Base-by-base conservation (phyloP, 257 asterid genomes). In the Mentha longifolia region DNA sequence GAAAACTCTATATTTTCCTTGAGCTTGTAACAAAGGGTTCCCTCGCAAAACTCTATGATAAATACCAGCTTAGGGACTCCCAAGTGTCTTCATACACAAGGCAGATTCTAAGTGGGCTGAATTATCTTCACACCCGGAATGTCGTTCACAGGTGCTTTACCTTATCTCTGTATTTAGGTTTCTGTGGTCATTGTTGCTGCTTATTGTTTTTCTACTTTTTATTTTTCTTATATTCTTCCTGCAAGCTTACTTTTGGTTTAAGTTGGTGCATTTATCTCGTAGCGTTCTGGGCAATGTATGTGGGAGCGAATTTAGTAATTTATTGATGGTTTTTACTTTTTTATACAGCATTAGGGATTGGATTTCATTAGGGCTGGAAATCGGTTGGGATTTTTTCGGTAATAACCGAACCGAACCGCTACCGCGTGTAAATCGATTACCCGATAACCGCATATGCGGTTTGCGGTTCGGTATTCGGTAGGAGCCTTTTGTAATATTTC, bases 1-100 rank as follows among this genome's bases (percentile, higher is more conserved):
- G 73, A 19, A 86, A 81, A 76, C 84, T 86, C 61, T 86, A 86
- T 74, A 86, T 86, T 58, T 83, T 83, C 81, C 91, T 86, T 50
- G 88, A 86, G 85, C 85, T 86, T 55, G 79, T 86, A 58, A 76
- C 85, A 54, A 83, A 86, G 78, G 91, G 91, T 35, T 86, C 91
- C 35, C 91, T 86, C 30, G 87, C 87, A 41, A 81, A 50, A 41
- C 81, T 86, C 45, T 86, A 83, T 43, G 79, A 74, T 20, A 81
- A 61, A 75, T 83, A 86, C 77, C 82, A 55, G 70, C 84, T 86
- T 65, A 61, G 78, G 58, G 91, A 86, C 70, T 83, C 91, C 58
- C 88, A 86, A 72, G 91, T 86, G 49, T 86, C 91, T 67, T 78
- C 61, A 41, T 86, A 86, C 82, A 86, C 91, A 68, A 83, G 88